Evolutionary conservation across 345 rosid species (phyloP).

Genomic region (Excoecaria cochinchinensis): DNA sequence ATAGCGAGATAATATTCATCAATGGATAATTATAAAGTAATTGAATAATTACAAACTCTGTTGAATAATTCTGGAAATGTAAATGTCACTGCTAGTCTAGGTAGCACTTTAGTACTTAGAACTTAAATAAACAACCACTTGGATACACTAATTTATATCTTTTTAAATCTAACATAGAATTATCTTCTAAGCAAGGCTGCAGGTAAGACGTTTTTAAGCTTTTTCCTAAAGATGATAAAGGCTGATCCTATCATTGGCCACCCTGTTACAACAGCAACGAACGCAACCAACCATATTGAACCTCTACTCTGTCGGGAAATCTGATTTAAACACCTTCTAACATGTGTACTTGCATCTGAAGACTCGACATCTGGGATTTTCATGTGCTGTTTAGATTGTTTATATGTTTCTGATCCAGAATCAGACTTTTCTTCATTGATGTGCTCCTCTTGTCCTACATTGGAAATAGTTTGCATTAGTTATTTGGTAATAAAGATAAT

Average conservation of each 20-base stretch:
- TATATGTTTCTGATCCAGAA: slow-evolving; percentile 4
- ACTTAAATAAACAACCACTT: background rate
- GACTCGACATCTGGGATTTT: slow-evolving; percentile 26
- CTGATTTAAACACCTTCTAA: slow-evolving; percentile 41
- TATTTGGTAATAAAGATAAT: background rate
- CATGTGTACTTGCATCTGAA: slow-evolving; percentile 22
- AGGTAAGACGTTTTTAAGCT: slow-evolving; percentile 27
- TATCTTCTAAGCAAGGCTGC: slow-evolving; percentile 25
- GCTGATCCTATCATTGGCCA: slow-evolving; percentile 64
- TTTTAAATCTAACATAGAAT: background rate
- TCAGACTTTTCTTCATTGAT: slow-evolving; percentile 23
- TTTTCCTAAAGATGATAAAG: slow-evolving; percentile 47
- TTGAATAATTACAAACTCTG: no score
- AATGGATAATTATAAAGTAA: no score
- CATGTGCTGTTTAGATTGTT: slow-evolving; percentile 23
- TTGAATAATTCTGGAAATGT: background rate
- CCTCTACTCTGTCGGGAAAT: slow-evolving; percentile 36
- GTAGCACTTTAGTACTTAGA: background rate
- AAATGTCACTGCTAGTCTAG: background rate
- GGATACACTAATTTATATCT: background rate
- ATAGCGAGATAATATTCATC: no score
- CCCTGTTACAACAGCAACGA: slow-evolving; percentile 53
- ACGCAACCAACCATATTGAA: slow-evolving; percentile 57
- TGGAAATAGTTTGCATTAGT: slow-evolving; percentile 16
- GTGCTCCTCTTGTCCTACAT: slow-evolving; percentile 25